Conservation (phyloP, 805 yeast species). For the Yamadazyma laniorum region DNA sequence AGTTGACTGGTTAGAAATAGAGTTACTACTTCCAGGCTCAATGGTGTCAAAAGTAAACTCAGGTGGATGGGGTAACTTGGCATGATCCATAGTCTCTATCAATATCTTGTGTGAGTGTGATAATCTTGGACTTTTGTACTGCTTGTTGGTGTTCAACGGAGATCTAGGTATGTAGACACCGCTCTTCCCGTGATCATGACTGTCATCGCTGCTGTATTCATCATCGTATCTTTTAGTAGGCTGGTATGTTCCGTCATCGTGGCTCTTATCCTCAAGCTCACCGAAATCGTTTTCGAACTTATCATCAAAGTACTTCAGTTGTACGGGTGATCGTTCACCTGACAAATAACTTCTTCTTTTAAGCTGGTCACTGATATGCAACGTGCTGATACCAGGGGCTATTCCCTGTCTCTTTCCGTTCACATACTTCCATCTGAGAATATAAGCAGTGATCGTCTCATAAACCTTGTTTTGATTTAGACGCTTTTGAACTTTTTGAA, state of each 20-base stretch:
- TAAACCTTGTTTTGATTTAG: conserved; percentile 41
- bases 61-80: neutral
- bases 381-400: conserved; percentile 18
- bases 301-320: conserved; percentile 12
- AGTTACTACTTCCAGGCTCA: neutral
- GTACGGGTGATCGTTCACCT: conserved; percentile 18
- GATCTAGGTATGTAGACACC: conserved; percentile 32
- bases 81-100: conserved; percentile 11
- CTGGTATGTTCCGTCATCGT: neutral
- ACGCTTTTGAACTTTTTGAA: conserved; percentile 54
- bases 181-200: conserved; percentile 9
- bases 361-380: conserved; percentile 24
- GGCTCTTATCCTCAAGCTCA: conserved; percentile 9
- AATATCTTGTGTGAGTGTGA: conserved; percentile 17
- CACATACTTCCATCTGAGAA: conserved; percentile 46
- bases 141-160: conserved; percentile 23
- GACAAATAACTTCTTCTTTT: conserved; percentile 28
- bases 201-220: conserved; percentile 4
- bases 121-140: conserved; percentile 10
- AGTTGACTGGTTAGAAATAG: conserved; percentile 2
- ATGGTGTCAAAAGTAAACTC: neutral
- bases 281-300: conserved; percentile 14
- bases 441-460: conserved; percentile 48
- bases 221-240: neutral
- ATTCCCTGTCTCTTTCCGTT: conserved; percentile 28